Percentiles rank a stretch among this genome's conserved stretches.
Conservation (phyloP, 1,284 basidiomycete genomes). For the Ceratobasidium sp. region DNA sequence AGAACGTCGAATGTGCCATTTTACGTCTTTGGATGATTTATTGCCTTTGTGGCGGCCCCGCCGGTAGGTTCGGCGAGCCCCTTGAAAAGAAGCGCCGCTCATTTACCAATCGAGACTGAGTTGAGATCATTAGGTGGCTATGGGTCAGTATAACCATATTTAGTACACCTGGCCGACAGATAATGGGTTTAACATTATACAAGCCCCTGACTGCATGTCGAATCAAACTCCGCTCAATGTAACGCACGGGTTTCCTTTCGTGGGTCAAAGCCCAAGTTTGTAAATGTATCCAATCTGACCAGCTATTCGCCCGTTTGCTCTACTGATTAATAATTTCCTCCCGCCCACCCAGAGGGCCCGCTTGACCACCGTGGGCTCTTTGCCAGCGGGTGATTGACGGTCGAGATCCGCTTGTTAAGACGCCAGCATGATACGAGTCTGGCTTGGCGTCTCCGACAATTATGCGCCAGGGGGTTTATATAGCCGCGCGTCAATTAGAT, state of each 20-base stretch:
- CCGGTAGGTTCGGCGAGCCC: neutral
- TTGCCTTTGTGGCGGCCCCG: neutral
- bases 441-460: slow-evolving; percentile 9
- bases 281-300: neutral
- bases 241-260: neutral
- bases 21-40: neutral
- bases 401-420: neutral
- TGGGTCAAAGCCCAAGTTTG: neutral
- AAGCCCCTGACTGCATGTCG: neutral
- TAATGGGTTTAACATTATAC: neutral
- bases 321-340: neutral
- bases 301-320: neutral
- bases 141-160: slow-evolving; percentile 13
- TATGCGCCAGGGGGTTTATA: neutral
- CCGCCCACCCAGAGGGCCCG: neutral
- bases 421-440: neutral
- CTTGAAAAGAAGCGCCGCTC: slow-evolving; percentile 12
- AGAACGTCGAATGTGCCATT: no score
- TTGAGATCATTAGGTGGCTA: slow-evolving; percentile 6
- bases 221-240: slow-evolving; percentile 18
- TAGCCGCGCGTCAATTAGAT: neutral
- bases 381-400: slow-evolving; percentile 29
- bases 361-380: neutral
- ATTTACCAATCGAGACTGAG: slow-evolving; percentile 6
- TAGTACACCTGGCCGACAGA: neutral